Evolutionary conservation across 371 early-diverging fungal genomes (phyloP).

Genomic region (Actinomucor elegans): DNA sequence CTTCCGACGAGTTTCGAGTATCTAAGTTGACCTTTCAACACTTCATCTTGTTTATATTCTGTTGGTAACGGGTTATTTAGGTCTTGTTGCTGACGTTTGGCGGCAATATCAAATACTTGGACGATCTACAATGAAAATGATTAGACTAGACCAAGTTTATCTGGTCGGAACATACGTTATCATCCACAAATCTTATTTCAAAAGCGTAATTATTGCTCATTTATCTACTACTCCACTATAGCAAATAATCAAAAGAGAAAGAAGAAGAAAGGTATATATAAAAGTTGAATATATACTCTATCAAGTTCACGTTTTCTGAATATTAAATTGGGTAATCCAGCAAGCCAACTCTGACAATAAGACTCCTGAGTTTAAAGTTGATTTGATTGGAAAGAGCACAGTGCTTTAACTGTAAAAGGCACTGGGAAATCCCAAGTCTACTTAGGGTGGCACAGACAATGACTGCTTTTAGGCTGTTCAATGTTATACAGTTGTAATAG

Average conservation of each 20-base stretch:
- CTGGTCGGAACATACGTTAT: no score
- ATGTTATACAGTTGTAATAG: no score
- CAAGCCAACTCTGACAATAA: no score
- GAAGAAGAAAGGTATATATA: background rate
- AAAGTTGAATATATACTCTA: background rate
- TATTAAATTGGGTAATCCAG: background rate
- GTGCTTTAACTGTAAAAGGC: no score
- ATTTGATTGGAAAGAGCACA: no score
- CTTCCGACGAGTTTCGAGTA: constrained; percentile 30
- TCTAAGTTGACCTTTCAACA: constrained; percentile 28
- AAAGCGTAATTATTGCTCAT: constrained; percentile 27
- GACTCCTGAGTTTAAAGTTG: no score
- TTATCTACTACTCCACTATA: no score
- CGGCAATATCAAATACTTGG: constrained; percentile 39
- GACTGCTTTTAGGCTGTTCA: no score
- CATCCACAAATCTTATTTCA: constrained; percentile 42
- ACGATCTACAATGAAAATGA: constrained; percentile 22
- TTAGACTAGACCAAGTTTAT: background rate
- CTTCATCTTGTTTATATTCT: constrained; percentile 33
- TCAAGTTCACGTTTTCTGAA: constrained; percentile 1
- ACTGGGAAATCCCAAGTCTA: no score
- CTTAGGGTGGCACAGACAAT: no score
- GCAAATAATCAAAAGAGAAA: no score
- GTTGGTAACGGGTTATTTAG: constrained; percentile 16
- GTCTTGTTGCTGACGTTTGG: constrained; percentile 10